These are phyloP conservation scores for Scolecobasidium constrictum DNA, from an alignment of 2,329 filamentous ascomycete genomes.

Conservation along the genomic window DNA sequence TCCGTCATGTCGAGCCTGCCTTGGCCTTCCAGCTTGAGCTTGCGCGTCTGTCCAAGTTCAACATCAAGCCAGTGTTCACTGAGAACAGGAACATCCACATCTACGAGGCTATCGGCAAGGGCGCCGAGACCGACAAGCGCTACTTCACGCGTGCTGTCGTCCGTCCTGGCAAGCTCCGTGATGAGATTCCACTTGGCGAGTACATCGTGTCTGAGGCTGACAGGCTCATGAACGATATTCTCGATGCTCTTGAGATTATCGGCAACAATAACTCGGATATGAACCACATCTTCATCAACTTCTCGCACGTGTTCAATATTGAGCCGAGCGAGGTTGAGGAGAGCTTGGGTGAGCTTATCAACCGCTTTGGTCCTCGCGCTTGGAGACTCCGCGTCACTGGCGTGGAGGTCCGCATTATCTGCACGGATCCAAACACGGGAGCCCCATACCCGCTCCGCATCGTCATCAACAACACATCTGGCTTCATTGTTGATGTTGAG, in stretches of 20 bases:
- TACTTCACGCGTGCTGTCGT: constrained; percentile 98
- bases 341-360: constrained; percentile 87
- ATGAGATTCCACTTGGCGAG: constrained; percentile 97
- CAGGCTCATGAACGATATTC: constrained; percentile 91
- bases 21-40: constrained; percentile 98
- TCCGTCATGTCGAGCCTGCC: constrained; percentile 93
- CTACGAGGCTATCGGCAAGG: constrained; percentile 92
- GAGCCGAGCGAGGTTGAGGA: constrained; percentile 83
- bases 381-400: constrained; percentile 96
- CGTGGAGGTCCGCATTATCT: constrained; percentile 96
- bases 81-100: constrained; percentile 99
- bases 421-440: constrained; percentile 78
- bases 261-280: constrained; percentile 98
- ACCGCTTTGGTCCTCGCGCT: constrained; percentile 86
- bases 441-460: constrained; percentile 86
- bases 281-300: constrained; percentile 99
- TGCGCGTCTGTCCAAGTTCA: constrained; percentile 86
- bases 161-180: constrained; percentile 81
- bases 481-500: constrained; percentile 95
- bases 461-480: constrained; percentile 95
- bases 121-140: constrained; percentile 89
- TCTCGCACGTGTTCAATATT: constrained; percentile 91
- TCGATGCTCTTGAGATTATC: constrained; percentile 95
- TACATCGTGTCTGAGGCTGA: constrained; percentile 97
- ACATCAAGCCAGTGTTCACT: constrained; percentile 96